Percentiles rank a stretch among this genome's conserved stretches.
Conservation (phyloP, 306 rosid species). For the Sicyos baderoa region DNA sequence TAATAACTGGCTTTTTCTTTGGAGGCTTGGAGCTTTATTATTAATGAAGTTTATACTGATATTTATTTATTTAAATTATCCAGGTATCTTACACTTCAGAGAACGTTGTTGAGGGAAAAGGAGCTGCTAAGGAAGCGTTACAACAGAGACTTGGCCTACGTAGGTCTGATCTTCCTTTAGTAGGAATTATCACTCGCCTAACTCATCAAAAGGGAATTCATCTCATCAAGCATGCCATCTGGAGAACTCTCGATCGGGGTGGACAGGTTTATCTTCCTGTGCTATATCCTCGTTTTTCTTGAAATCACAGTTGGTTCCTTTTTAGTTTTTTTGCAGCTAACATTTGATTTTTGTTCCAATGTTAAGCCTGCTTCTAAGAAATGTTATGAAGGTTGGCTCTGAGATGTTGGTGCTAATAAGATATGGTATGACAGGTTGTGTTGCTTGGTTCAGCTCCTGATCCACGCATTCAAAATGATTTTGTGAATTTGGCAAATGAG, state of each 20-base stretch:
- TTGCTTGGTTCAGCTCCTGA: conserved; percentile 99
- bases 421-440: conserved; percentile 50
- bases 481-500: conserved; percentile 63
- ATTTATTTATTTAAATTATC: conserved; percentile 8
- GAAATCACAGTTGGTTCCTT: not conserved
- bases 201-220: conserved; percentile 98
- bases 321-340: not conserved
- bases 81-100: conserved; percentile 78
- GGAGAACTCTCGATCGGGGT: conserved; percentile 61
- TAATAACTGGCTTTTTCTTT: not conserved
- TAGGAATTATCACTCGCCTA: conserved; percentile 76
- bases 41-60: conserved; percentile 2
- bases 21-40: not conserved
- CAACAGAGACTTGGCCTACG: conserved; percentile 64
- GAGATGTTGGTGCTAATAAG: not conserved
- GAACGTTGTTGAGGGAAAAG: conserved; percentile 88
- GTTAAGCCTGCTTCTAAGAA: conserved; percentile 10
- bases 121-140: conserved; percentile 83
- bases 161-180: conserved; percentile 67
- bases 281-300: conserved; percentile 5
- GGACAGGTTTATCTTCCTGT: conserved; percentile 63
- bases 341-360: not conserved
- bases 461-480: conserved; percentile 89
- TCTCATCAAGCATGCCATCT: conserved; percentile 86
- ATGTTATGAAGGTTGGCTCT: conserved; percentile 12